These are phyloP conservation scores for Amanita molliuscula DNA, from an alignment of 768 basidiomycete species.

Conservation along the genomic window DNA sequence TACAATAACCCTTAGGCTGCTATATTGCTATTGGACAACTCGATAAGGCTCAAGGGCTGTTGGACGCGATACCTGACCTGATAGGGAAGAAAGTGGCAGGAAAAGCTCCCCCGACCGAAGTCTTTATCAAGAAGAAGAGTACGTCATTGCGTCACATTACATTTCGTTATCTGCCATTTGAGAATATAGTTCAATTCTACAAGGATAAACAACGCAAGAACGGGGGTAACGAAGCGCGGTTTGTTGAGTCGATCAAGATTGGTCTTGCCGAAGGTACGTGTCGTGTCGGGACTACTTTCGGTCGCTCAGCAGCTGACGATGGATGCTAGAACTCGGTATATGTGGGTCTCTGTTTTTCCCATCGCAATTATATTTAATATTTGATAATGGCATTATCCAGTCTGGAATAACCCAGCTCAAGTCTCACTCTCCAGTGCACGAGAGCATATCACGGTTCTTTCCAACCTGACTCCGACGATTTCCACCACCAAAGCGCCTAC, in stretches of 20 bases:
- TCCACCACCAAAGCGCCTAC: background rate
- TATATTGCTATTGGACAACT: slow-evolving; percentile 44
- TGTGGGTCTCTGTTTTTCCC: slow-evolving; percentile 36
- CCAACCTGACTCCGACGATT: slow-evolving; percentile 36
- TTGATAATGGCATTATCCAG: slow-evolving; percentile 29
- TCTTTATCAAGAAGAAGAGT: slow-evolving; percentile 72
- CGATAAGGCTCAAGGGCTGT: slow-evolving; percentile 47
- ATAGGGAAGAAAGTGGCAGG: slow-evolving; percentile 54
- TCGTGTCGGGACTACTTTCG: background rate
- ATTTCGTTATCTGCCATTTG: background rate
- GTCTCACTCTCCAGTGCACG: slow-evolving; percentile 41
- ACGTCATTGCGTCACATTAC: slow-evolving; percentile 11
- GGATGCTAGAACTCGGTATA: slow-evolving; percentile 47
- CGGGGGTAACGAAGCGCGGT: slow-evolving; percentile 42
- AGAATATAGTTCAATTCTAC: slow-evolving; percentile 56
- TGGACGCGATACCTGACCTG: slow-evolving; percentile 51
- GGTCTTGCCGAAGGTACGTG: slow-evolving; percentile 59
- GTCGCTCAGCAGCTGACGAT: background rate
- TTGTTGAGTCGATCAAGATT: slow-evolving; percentile 46
- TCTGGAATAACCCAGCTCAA: slow-evolving; percentile 74
- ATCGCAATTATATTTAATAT: too few relatives aligned
- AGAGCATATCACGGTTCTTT: slow-evolving; percentile 48
- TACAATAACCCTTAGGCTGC: slow-evolving; percentile 34
- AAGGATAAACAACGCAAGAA: slow-evolving; percentile 51
- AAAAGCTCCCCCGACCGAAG: slow-evolving; percentile 67